Conservation (phyloP, 495 filamentous ascomycete species). For the Thermothielavioides terrestris region DNA sequence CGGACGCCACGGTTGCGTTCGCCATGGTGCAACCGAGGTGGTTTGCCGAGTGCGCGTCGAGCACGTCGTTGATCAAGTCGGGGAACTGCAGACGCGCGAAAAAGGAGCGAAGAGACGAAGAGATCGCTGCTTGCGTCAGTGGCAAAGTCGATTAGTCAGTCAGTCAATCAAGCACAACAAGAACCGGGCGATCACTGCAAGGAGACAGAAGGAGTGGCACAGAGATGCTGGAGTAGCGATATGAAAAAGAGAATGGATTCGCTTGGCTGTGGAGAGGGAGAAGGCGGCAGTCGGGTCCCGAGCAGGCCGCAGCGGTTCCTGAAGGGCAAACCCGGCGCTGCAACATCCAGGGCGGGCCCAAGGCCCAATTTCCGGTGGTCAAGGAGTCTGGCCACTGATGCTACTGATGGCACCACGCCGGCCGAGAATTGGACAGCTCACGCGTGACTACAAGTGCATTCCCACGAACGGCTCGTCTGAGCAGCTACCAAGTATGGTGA, state of each 20-base stretch:
- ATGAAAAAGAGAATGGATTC: slow-evolving; percentile 7
- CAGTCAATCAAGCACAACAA: not conserved
- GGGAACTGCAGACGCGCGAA: not conserved
- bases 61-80: not conserved
- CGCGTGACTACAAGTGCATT: not conserved
- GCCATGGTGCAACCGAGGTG: slow-evolving; percentile 27
- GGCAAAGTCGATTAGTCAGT: not conserved
- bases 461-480: not conserved
- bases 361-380: slow-evolving; percentile 5
- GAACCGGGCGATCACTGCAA: not conserved
- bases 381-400: slow-evolving; percentile 2
- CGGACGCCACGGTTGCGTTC: slow-evolving; percentile 34
- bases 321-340: slow-evolving; percentile 2
- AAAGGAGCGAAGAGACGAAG: not conserved
- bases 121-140: not conserved
- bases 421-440: not conserved
- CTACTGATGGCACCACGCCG: slow-evolving; percentile 2
- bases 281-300: too few species aligned
- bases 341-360: slow-evolving; percentile 4
- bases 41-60: slow-evolving; percentile 13
- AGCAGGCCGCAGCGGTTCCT: too few species aligned
- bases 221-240: not conserved
- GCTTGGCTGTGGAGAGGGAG: slow-evolving; percentile 4
- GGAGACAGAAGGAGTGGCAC: slow-evolving; percentile 1
- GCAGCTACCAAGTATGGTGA: too few species aligned